Conservation (phyloP, 768 basidiomycete species). For the Solioccasus polychromus region DNA sequence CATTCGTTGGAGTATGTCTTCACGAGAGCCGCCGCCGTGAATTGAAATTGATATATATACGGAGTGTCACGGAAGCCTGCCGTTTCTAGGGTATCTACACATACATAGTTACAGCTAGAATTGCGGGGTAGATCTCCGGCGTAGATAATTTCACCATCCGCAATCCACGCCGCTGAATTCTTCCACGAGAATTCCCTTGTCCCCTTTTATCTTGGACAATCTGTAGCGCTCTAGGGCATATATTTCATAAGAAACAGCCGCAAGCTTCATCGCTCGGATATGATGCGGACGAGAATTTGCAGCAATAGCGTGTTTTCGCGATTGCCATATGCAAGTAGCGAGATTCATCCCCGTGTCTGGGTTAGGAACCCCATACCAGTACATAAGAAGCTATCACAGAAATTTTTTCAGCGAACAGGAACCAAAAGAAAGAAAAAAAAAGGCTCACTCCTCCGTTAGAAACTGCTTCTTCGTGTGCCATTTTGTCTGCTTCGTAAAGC, state of each 20-base stretch:
- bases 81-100: too few species aligned
- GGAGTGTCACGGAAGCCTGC: too few species aligned
- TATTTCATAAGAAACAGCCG: constrained; percentile 70
- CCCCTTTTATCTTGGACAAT: constrained; percentile 64
- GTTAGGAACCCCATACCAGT: constrained; percentile 91
- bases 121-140: constrained; percentile 9
- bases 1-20: too few species aligned
- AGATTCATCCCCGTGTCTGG: constrained; percentile 77
- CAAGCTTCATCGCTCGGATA: constrained; percentile 77
- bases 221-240: constrained; percentile 78
- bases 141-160: constrained; percentile 53
- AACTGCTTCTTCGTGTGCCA: constrained; percentile 92
- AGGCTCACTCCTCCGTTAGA: constrained; percentile 74
- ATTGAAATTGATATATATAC: too few species aligned
- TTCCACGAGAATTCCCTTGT: constrained; percentile 52
- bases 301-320: constrained; percentile 75
- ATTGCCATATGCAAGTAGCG: constrained; percentile 96
- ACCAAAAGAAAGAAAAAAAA: background rate
- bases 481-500: constrained; percentile 82
- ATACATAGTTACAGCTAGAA: background rate
- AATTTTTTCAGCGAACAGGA: constrained; percentile 6
- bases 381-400: constrained; percentile 65
- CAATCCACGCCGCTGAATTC: constrained; percentile 63
- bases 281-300: constrained; percentile 83
- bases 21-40: too few species aligned